Evolutionary conservation across 2,329 filamentous ascomycete species (phyloP).

Genomic region (Xylariaceae sp.): DNA sequence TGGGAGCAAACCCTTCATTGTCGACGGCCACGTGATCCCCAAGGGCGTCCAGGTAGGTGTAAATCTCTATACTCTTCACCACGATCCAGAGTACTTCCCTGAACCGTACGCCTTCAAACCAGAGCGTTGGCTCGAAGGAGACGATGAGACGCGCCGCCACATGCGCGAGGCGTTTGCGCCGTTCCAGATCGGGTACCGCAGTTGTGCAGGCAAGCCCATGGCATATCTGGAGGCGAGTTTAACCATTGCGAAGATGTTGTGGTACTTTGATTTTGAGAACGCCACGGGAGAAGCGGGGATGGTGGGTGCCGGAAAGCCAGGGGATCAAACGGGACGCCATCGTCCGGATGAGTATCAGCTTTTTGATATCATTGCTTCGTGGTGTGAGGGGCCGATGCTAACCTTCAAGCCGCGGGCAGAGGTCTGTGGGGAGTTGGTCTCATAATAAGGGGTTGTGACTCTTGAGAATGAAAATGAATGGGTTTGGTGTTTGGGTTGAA

Average conservation of each 20-base stretch:
- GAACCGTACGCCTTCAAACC: constrained; percentile 17
- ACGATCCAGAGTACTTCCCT: constrained; percentile 20
- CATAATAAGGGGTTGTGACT: background rate
- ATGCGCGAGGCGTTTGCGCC: constrained; percentile 16
- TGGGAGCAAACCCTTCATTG: constrained; percentile 9
- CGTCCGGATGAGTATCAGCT: constrained; percentile 17
- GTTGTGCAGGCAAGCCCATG: constrained; percentile 20
- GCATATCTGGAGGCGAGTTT: constrained; percentile 21
- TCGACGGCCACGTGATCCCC: constrained; percentile 20
- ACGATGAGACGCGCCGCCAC: constrained; percentile 4
- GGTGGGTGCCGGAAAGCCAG: constrained; percentile 14
- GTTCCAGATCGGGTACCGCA: constrained; percentile 18
- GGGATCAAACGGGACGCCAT: constrained; percentile 11
- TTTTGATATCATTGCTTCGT: constrained; percentile 18
- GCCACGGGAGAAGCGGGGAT: constrained; percentile 15
- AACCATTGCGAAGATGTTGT: constrained; percentile 16
- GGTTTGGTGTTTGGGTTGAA: background rate
- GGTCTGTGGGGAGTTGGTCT: constrained; percentile 2
- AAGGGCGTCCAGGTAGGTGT: constrained; percentile 17
- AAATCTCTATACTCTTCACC: constrained; percentile 17
- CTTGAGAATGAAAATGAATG: background rate
- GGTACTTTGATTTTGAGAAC: constrained; percentile 20
- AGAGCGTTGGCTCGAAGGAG: constrained; percentile 17
- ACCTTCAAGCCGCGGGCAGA: constrained; percentile 14
- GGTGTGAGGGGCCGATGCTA: constrained; percentile 16